These are phyloP conservation scores for Paecilomyces variotii DNA, from an alignment of 2,329 filamentous ascomycete species.

Conservation along the genomic window DNA sequence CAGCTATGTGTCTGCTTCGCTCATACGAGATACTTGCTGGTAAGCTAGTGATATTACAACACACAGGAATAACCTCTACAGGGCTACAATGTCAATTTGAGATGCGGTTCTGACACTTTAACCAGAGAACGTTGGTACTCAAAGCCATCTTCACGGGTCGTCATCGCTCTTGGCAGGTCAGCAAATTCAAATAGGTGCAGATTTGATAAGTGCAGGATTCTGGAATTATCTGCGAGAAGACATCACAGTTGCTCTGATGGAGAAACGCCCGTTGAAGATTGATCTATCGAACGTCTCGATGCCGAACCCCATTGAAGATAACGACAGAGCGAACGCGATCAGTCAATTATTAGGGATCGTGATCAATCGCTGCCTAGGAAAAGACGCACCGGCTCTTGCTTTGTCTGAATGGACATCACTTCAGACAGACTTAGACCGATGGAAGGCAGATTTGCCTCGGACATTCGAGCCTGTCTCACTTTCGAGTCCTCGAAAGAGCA, in stretches of 20 bases:
- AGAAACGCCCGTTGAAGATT: slow-evolving; percentile 36
- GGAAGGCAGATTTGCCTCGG: slow-evolving; percentile 24
- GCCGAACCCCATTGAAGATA: slow-evolving; percentile 13
- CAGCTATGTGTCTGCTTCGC: slow-evolving; percentile 41
- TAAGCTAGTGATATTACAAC: slow-evolving; percentile 11
- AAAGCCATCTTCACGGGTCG: slow-evolving; percentile 40
- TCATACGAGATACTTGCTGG: slow-evolving; percentile 44
- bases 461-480: slow-evolving; percentile 21
- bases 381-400: slow-evolving; percentile 1
- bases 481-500: slow-evolving; percentile 4
- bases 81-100: neutral
- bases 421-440: slow-evolving; percentile 16
- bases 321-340: slow-evolving; percentile 33
- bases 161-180: slow-evolving; percentile 36
- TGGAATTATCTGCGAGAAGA: slow-evolving; percentile 48
- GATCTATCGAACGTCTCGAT: slow-evolving; percentile 19
- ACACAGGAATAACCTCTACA: neutral
- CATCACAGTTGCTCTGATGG: slow-evolving; percentile 46
- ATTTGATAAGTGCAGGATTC: slow-evolving; percentile 35
- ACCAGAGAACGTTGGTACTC: slow-evolving; percentile 33
- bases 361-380: slow-evolving; percentile 34
- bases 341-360: slow-evolving; percentile 37
- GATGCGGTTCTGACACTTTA: neutral
- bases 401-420: slow-evolving; percentile 8
- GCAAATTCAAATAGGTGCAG: slow-evolving; percentile 12